phyloP scores from a whole-genome alignment of 2,329 filamentous ascomycete species.

The Lecanicillium sp. region DNA sequence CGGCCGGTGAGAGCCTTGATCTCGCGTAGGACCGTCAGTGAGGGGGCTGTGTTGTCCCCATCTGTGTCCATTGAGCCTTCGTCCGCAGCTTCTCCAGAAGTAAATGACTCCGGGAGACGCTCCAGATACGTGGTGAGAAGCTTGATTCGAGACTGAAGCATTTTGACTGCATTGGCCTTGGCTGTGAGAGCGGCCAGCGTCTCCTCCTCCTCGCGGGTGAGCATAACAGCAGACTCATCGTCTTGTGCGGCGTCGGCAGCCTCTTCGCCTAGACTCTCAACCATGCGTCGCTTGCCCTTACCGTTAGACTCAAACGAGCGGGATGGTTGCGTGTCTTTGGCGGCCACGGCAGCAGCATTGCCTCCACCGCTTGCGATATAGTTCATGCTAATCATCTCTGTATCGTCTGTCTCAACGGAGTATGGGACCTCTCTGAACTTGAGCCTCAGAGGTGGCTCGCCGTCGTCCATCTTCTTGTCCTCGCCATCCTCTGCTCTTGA shows the following conservation, averaged over 20 bases:
- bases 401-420: conserved; percentile 86
- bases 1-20: conserved; percentile 82
- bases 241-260: conserved; percentile 22
- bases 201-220: conserved; percentile 57
- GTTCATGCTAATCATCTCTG: conserved; percentile 96
- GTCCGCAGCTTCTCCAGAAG: conserved; percentile 37
- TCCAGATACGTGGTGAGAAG: conserved; percentile 73
- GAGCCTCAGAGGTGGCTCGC: conserved; percentile 50
- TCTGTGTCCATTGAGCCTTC: conserved; percentile 28
- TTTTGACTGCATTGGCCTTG: conserved; percentile 89
- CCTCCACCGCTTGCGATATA: conserved; percentile 82
- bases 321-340: conserved; percentile 36
- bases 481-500: conserved; percentile 44
- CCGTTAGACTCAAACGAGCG: conserved; percentile 42
- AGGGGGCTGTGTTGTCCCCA: conserved; percentile 36
- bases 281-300: conserved; percentile 45
- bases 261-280: conserved; percentile 26
- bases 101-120: conserved; percentile 60
- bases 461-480: conserved; percentile 67
- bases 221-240: conserved; percentile 25
- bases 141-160: conserved; percentile 73
- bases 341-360: conserved; percentile 60
- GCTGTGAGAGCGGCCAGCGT: conserved; percentile 65
- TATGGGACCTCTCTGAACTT: conserved; percentile 81
- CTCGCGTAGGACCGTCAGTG: conserved; percentile 74